phyloP scores from a whole-genome alignment of 345 rosid species.

The Lumnitzera racemosa region DNA sequence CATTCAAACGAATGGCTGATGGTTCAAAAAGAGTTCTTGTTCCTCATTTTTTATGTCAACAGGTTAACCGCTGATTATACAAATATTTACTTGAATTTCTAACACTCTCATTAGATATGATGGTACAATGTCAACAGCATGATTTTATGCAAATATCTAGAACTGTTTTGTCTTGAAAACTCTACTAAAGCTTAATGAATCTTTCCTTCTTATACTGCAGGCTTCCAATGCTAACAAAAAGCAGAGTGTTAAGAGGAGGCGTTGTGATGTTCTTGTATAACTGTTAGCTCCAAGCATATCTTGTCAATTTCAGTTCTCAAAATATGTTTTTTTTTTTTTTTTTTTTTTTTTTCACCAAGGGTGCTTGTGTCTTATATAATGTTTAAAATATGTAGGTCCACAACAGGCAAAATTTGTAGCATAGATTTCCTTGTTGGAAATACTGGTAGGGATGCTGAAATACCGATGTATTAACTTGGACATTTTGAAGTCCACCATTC shows the following conservation, averaged over 20 bases:
- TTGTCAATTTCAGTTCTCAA: no score
- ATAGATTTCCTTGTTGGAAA: no score
- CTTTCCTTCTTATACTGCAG: conserved; percentile 24
- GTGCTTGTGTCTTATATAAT: no score
- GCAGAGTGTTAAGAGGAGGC: conserved; percentile 21
- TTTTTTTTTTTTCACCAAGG: no score
- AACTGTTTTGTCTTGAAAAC: neutral
- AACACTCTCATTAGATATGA: neutral
- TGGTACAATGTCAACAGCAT: neutral
- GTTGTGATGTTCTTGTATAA: conserved; percentile 38
- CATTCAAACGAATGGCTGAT: conserved; percentile 72
- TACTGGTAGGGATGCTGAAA: no score
- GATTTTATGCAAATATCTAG: neutral
- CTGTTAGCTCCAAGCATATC: conserved; percentile 6
- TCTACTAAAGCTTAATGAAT: neutral
- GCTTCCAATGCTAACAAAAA: conserved; percentile 28
- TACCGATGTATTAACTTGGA: no score
- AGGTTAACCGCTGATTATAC: conserved; percentile 29
- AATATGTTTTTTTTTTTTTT: no score
- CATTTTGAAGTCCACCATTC: no score
- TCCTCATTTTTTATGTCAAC: conserved; percentile 41
- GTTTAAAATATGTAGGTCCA: no score
- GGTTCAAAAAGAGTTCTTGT: conserved; percentile 81
- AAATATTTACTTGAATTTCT: neutral
- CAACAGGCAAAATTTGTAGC: no score